phyloP scores from a whole-genome alignment of 139 green algal genomes.

The Closterium sp. region DNA sequence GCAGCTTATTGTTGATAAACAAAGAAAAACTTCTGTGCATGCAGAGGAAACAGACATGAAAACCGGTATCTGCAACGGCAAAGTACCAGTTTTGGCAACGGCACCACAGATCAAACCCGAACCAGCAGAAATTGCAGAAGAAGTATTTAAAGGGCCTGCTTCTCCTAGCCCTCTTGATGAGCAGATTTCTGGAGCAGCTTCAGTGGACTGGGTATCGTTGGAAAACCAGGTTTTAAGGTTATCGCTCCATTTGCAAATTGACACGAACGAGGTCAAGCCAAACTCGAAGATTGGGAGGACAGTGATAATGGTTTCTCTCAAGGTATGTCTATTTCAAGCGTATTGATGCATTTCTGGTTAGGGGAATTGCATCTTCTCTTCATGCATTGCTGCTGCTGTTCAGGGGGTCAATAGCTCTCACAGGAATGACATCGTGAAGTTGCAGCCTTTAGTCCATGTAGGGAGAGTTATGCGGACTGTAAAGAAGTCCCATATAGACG shows the following conservation, averaged over 20 bases:
- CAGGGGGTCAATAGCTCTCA: neutral
- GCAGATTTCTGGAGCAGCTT: neutral
- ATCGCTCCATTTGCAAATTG: neutral
- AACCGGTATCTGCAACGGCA: neutral
- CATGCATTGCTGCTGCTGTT: neutral
- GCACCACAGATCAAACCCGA: neutral
- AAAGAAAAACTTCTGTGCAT: neutral
- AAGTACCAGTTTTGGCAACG: neutral
- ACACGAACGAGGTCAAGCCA: neutral
- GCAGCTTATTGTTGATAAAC: neutral
- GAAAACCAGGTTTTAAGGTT: neutral
- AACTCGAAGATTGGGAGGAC: neutral
- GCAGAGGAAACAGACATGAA: neutral
- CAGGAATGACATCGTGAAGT: neutral
- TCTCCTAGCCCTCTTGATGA: neutral
- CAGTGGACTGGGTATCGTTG: neutral
- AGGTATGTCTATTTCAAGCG: neutral
- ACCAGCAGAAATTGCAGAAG: neutral
- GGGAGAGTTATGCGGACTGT: neutral
- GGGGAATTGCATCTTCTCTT: neutral
- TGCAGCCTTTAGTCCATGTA: neutral
- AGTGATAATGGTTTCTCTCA: neutral
- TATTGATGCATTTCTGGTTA: neutral
- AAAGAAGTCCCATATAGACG: neutral
- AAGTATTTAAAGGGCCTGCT: neutral